Evolutionary conservation across 2,329 filamentous ascomycete genomes (phyloP).

Genomic region (Ceratocystis eucalypticola): DNA sequence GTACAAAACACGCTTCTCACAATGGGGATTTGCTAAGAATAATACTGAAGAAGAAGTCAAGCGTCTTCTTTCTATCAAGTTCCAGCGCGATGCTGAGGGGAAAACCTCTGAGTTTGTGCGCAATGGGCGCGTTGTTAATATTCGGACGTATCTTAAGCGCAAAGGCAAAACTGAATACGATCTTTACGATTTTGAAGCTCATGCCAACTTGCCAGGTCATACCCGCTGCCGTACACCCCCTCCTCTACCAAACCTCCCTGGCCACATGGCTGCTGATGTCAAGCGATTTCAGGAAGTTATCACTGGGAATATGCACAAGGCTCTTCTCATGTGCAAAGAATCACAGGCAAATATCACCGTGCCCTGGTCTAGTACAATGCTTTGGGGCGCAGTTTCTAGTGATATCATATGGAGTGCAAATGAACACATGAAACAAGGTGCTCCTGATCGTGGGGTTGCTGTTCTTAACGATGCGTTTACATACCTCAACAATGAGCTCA

Average conservation of each 20-base stretch:
- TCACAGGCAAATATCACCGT: conserved; percentile 30
- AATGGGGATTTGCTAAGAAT: conserved; percentile 43
- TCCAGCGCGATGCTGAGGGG: conserved; percentile 39
- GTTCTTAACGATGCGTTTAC: conserved; percentile 33
- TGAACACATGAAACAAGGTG: conserved; percentile 30
- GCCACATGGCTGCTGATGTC: conserved; percentile 32
- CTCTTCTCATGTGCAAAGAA: conserved; percentile 31
- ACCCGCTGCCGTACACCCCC: conserved; percentile 35
- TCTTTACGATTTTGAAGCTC: conserved; percentile 34
- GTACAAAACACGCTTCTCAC: conserved; percentile 43
- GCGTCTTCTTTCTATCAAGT: conserved; percentile 37
- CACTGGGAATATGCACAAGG: conserved; percentile 33
- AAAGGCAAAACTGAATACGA: conserved; percentile 42
- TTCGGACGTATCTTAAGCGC: conserved; percentile 39
- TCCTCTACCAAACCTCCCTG: conserved; percentile 30
- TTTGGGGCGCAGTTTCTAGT: conserved; percentile 33
- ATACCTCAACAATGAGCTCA: conserved; percentile 31
- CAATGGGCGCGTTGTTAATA: conserved; percentile 38
- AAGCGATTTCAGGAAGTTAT: conserved; percentile 33
- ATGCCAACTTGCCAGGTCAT: conserved; percentile 32
- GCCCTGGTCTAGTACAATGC: conserved; percentile 31
- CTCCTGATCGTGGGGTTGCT: conserved; percentile 30
- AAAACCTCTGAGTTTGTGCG: conserved; percentile 41
- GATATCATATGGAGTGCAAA: conserved; percentile 34
- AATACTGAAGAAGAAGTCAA: conserved; percentile 42